Evolutionary conservation across 1,139 yeast genomes (phyloP).

Genomic region (Nakaseomyces kungkrabaensis): DNA sequence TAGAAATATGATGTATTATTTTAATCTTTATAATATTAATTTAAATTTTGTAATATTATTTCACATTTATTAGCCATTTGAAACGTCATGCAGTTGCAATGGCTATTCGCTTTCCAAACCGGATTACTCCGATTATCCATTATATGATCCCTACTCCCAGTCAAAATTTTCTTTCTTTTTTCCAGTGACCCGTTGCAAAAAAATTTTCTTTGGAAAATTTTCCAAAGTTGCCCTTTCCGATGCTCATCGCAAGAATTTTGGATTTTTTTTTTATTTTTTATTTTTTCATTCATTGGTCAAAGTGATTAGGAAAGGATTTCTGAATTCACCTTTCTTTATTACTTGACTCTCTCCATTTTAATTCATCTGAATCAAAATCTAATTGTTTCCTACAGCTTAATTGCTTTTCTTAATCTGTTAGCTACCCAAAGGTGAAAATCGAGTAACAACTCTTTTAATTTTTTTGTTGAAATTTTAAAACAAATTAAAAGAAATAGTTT

Average conservation of each 20-base stretch:
- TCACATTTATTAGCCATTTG: too few species aligned
- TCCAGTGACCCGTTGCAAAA: not conserved
- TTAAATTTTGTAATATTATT: too few species aligned
- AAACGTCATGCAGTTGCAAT: too few species aligned
- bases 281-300: not conserved
- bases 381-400: not conserved
- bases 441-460: too few species aligned
- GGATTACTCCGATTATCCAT: too few species aligned
- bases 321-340: not conserved
- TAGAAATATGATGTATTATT: too few species aligned
- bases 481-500: not conserved
- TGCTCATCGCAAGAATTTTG: constrained; percentile 1
- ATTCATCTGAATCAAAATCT: not conserved
- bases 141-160: too few species aligned
- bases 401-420: not conserved
- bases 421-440: not conserved
- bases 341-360: not conserved
- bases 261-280: too few species aligned
- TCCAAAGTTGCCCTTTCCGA: not conserved
- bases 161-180: not conserved
- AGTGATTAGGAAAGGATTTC: not conserved
- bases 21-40: too few species aligned
- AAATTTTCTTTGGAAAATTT: not conserved
- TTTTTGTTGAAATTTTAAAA: not conserved
- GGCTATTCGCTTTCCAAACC: too few species aligned